A percentile compares a stretch with the other conserved stretches of the same genome.
Evolutionary conservation across 2,329 filamentous ascomycete species (phyloP).

Genomic region (Monosporascus sp.): DNA sequence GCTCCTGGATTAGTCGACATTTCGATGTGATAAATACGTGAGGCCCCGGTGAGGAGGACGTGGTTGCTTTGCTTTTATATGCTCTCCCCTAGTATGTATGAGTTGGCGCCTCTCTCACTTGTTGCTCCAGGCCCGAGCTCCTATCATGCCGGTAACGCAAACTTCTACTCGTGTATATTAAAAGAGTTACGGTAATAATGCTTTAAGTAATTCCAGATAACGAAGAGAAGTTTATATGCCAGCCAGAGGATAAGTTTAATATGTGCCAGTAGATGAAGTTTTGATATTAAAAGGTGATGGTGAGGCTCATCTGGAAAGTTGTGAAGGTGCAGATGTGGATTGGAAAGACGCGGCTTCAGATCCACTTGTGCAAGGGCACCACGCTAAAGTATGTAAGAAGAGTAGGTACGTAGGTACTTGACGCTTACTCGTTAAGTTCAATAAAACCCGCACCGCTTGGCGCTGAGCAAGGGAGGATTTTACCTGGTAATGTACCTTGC

Average conservation of each 20-base stretch:
- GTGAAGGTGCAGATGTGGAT: conserved; percentile 1
- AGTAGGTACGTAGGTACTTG: not conserved
- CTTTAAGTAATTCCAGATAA: no score
- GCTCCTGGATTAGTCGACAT: not conserved
- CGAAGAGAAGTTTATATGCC: not conserved
- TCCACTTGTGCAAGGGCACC: not conserved
- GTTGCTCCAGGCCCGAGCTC: not conserved
- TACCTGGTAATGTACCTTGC: not conserved
- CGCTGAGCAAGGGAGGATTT: not conserved
- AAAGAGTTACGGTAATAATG: no score
- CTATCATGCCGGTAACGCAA: no score
- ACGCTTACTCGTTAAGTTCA: not conserved
- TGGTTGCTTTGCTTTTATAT: not conserved
- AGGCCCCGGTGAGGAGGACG: not conserved
- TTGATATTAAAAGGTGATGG: conserved; percentile 1
- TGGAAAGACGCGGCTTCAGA: not conserved
- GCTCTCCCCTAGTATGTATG: no score
- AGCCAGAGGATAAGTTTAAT: not conserved
- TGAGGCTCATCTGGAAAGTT: conserved; percentile 16
- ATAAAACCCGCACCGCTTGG: not conserved
- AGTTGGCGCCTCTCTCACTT: not conserved
- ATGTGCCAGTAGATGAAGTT: not conserved
- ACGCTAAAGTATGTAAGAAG: not conserved
- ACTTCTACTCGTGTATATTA: no score
- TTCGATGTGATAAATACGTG: not conserved